A percentile compares a stretch with the other conserved stretches of the same genome.
Conservation (phyloP, 176 grass and related monocot genomes). For the Bothriochloa decipiens region DNA sequence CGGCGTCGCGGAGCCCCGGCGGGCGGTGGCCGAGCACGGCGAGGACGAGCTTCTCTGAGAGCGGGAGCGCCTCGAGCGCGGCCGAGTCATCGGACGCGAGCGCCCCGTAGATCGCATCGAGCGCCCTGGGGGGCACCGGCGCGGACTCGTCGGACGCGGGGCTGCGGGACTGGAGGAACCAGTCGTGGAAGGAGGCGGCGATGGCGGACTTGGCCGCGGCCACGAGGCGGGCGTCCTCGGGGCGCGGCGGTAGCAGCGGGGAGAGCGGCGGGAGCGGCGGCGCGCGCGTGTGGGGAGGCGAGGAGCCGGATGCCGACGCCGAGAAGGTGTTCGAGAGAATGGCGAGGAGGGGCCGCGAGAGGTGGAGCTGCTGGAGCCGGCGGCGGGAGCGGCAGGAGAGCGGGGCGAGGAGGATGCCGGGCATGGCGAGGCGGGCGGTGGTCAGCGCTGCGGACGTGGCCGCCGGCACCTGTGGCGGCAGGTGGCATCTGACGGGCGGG, state of each 20-base stretch:
- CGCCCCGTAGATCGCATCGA: constrained; percentile 78
- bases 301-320: constrained; percentile 15
- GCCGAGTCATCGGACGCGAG: constrained; percentile 52
- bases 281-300: not conserved
- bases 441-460: constrained; percentile 35
- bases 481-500: constrained; percentile 34
- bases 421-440: constrained; percentile 33
- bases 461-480: constrained; percentile 51
- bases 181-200: constrained; percentile 57
- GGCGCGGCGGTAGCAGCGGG: constrained; percentile 24
- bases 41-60: constrained; percentile 66
- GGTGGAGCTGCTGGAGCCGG: not conserved
- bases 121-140: constrained; percentile 3
- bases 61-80: constrained; percentile 55
- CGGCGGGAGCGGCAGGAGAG: constrained; percentile 25
- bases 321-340: constrained; percentile 60
- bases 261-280: constrained; percentile 34
- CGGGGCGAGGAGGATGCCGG: constrained; percentile 23
- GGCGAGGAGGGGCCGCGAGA: constrained; percentile 40
- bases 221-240: not conserved
- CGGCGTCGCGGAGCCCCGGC: constrained; percentile 20
- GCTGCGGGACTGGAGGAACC: constrained; percentile 57
- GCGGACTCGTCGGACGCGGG: not conserved
- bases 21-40: constrained; percentile 56
- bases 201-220: constrained; percentile 42